Conservation (phyloP, 2,329 filamentous ascomycete genomes). For the Blastomyces gilchristii region DNA sequence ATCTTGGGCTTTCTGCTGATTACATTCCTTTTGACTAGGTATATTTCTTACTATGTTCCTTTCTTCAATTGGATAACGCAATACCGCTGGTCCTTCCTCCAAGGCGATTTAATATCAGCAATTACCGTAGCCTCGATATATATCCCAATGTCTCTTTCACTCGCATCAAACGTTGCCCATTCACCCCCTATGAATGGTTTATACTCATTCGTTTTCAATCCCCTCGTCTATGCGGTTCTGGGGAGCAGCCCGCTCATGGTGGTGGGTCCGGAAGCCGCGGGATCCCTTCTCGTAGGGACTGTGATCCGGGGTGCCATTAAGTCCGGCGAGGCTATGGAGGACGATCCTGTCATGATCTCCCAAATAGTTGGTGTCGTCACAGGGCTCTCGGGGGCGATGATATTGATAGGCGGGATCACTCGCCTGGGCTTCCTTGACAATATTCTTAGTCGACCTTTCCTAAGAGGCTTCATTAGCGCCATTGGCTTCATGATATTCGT, state of each 20-base stretch:
- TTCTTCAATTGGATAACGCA: constrained; percentile 83
- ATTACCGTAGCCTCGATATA: constrained; percentile 98
- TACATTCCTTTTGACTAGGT: constrained; percentile 43
- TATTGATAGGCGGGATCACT: constrained; percentile 75
- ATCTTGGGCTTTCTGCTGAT: constrained; percentile 11
- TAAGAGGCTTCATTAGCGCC: constrained; percentile 91
- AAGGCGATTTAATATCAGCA: constrained; percentile 78
- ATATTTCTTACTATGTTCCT: constrained; percentile 86
- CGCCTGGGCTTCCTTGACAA: constrained; percentile 88
- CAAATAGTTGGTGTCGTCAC: constrained; percentile 80
- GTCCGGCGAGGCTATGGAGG: constrained; percentile 52
- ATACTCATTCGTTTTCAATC: constrained; percentile 89
- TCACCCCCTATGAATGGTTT: constrained; percentile 88
- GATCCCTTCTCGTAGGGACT: constrained; percentile 78
- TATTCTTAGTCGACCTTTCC: constrained; percentile 81
- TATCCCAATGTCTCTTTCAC: constrained; percentile 90
- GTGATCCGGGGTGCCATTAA: constrained; percentile 72
- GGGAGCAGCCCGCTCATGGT: constrained; percentile 90
- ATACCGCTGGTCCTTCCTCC: constrained; percentile 71
- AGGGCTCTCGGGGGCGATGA: constrained; percentile 75
- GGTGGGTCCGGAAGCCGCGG: constrained; percentile 88
- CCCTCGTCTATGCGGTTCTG: constrained; percentile 78
- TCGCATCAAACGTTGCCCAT: constrained; percentile 84
- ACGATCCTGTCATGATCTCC: constrained; percentile 63
- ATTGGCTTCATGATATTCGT: constrained; percentile 95